Conservation (phyloP, 164 flowering plant genomes). For the Protea cynaroides region DNA sequence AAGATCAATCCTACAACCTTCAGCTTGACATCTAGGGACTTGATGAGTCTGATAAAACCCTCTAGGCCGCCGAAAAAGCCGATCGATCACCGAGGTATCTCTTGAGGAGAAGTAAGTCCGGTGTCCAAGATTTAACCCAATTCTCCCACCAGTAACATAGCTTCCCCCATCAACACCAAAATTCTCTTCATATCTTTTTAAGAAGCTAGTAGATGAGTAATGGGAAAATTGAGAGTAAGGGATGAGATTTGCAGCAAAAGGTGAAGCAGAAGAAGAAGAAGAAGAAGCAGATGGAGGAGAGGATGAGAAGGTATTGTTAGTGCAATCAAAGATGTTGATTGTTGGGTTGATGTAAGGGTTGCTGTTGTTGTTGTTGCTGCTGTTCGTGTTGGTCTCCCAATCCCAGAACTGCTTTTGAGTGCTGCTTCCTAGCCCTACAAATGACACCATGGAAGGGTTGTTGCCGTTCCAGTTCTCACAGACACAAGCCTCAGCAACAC, state of each 20-base stretch:
- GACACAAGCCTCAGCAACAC: conserved; percentile 2
- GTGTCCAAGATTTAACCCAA: conserved; percentile 27
- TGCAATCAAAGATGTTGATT: conserved; percentile 16
- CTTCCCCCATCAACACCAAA: background rate
- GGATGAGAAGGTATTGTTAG: background rate
- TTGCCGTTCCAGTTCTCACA: conserved; percentile 20
- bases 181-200: conserved; percentile 14
- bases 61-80: conserved; percentile 21
- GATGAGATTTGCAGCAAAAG: background rate
- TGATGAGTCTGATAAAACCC: conserved; percentile 20
- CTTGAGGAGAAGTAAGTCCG: conserved; percentile 26
- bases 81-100: conserved; percentile 19
- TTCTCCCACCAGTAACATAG: conserved; percentile 10
- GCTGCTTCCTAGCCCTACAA: conserved; percentile 22
- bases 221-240: conserved; percentile 7
- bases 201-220: conserved; percentile 8
- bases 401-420: conserved; percentile 20
- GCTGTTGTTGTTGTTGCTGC: conserved; percentile 2
- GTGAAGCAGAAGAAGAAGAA: conserved; percentile 5
- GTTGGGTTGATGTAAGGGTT: conserved; percentile 14
- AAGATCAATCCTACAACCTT: conserved; percentile 42
- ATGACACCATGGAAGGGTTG: conserved; percentile 20
- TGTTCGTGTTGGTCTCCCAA: conserved; percentile 16
- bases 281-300: conserved; percentile 6
- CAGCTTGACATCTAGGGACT: conserved; percentile 28